Evolutionary conservation across 2,329 filamentous ascomycete genomes (phyloP).

Genomic region (Thielaviopsis musarum): DNA sequence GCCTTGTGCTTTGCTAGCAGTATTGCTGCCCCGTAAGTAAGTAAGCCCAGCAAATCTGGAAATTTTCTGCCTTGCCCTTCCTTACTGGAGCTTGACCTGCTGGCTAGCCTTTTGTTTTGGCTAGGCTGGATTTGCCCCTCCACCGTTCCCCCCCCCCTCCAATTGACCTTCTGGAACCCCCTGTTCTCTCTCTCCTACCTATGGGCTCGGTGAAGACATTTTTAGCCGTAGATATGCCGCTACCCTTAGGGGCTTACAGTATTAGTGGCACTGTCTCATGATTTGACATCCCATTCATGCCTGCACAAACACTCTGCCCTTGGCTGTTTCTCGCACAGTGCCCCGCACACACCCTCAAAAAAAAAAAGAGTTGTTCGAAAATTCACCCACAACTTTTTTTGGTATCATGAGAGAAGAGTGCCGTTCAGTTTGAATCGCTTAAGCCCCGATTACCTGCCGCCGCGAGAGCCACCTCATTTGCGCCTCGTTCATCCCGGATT

Average conservation of each 20-base stretch:
- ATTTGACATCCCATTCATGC: not conserved
- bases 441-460: not conserved
- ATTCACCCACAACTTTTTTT: slow-evolving; percentile 10
- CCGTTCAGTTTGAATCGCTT: not conserved
- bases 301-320: not conserved
- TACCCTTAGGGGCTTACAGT: not conserved
- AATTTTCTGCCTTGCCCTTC: slow-evolving; percentile 10
- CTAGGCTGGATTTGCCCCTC: not conserved
- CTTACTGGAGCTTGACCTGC: not conserved
- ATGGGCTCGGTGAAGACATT: not conserved
- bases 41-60: slow-evolving; percentile 6
- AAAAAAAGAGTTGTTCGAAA: slow-evolving; percentile 7
- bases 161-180: not conserved
- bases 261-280: slow-evolving; percentile 2
- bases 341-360: slow-evolving; percentile 11
- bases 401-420: not conserved
- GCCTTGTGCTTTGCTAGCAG: not conserved
- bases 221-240: slow-evolving; percentile 8
- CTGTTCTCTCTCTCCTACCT: not conserved
- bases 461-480: not conserved
- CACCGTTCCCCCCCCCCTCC: not conserved
- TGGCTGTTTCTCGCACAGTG: slow-evolving; percentile 1
- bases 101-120: not conserved
- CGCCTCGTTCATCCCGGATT: not conserved
- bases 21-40: not conserved